Evolutionary conservation across 768 basidiomycete species (phyloP).

Genomic region (Galerina sulciceps): DNA sequence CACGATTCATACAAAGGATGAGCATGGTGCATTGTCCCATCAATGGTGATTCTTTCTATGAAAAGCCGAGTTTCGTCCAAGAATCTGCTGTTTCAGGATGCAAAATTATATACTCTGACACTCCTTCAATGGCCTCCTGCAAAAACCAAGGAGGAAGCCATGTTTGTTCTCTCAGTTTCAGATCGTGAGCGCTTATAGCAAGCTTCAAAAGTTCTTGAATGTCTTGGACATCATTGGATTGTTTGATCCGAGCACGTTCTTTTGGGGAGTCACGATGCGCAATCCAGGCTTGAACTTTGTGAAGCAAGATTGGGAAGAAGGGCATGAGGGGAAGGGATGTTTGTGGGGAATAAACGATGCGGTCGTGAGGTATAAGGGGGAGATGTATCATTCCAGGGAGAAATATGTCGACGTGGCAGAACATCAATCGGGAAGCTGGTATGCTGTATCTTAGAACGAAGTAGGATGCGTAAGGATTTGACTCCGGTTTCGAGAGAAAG

Average conservation of each 20-base stretch:
- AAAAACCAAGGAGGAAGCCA: conserved; percentile 20
- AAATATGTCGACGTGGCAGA: conserved; percentile 21
- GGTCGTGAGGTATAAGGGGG: conserved; percentile 14
- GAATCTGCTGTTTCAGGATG: conserved; percentile 1
- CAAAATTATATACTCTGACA: conserved; percentile 1
- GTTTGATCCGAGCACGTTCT: conserved; percentile 10
- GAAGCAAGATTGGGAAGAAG: conserved; percentile 7
- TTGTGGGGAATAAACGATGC: neutral
- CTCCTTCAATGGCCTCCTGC: conserved; percentile 14
- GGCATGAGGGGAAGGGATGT: conserved; percentile 7
- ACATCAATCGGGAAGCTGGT: neutral
- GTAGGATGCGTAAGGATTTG: conserved; percentile 14
- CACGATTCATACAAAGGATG: neutral
- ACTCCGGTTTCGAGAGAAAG: conserved; percentile 10
- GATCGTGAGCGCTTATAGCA: neutral
- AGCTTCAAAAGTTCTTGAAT: conserved; percentile 16
- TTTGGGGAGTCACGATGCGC: conserved; percentile 9
- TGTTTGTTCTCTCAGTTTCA: neutral
- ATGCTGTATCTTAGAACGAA: conserved; percentile 18
- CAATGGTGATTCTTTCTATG: neutral
- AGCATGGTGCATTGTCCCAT: neutral
- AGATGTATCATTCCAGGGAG: conserved; percentile 23
- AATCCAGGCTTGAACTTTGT: conserved; percentile 9
- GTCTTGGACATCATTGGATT: conserved; percentile 14
- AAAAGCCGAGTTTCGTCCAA: conserved; percentile 4